Evolutionary conservation across 2,329 filamentous ascomycete species (phyloP).

Genomic region (Drechmeria coniospora): DNA sequence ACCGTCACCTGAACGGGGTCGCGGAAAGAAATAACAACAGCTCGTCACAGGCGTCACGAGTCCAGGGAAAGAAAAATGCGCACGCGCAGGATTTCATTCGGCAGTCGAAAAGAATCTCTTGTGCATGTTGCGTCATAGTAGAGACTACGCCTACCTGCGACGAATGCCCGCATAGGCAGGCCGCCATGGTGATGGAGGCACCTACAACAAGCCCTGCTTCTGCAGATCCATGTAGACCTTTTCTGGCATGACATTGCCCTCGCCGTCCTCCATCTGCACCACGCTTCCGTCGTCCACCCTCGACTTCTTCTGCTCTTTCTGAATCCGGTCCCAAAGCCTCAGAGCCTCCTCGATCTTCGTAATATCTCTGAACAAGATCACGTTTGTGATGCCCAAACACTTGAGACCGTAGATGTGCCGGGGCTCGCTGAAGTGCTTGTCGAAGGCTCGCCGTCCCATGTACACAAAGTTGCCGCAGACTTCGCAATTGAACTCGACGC

Average conservation of each 20-base stretch:
- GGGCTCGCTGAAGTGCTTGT: conserved; percentile 96
- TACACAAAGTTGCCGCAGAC: conserved; percentile 99
- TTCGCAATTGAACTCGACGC: conserved; percentile 89
- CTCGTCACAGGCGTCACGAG: too few relatives aligned
- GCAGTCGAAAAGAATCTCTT: too few relatives aligned
- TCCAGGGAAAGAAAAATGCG: too few relatives aligned
- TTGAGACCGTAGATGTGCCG: conserved; percentile 87
- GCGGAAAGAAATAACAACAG: too few relatives aligned
- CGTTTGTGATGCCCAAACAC: conserved; percentile 85
- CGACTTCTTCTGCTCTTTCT: conserved; percentile 66
- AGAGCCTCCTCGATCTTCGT: conserved; percentile 81
- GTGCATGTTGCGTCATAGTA: too few relatives aligned
- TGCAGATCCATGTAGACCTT: conserved; percentile 94
- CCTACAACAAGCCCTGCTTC: conserved; percentile 71
- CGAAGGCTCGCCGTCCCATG: conserved; percentile 88
- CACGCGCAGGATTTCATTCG: too few relatives aligned
- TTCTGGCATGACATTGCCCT: conserved; percentile 98
- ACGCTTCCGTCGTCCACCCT: conserved; percentile 66
- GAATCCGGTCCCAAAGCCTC: conserved; percentile 84
- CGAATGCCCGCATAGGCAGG: too few relatives aligned
- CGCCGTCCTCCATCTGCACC: conserved; percentile 95
- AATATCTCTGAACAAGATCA: conserved; percentile 84
- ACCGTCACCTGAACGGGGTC: too few relatives aligned
- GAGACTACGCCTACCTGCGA: too few relatives aligned
- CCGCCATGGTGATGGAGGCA: not conserved